Evolutionary conservation across 2,329 filamentous ascomycete genomes (phyloP), one percentile per base, ranked within the genome.

Genomic region (Sclerotinia spermophila): DNA sequence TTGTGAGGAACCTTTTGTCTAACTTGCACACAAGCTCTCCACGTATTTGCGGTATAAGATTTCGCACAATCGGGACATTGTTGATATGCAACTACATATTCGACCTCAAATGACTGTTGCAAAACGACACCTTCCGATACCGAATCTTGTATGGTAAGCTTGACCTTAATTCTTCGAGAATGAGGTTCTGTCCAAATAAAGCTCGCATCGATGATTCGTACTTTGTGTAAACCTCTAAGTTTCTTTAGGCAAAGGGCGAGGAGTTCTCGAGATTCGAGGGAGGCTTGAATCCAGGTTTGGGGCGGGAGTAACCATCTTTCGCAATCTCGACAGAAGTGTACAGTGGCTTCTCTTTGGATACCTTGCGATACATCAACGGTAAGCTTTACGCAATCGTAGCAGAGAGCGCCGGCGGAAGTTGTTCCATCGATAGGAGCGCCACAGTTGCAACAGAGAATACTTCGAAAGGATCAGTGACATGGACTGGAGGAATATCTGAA

Each of bases 101-200:
- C 89, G 27, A 98, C 94, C 82, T 98, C 95, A 80, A 99, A 97
- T 66, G 89, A 91, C 82, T 99, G 96, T 82, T 99, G 96, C 77
- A 99, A 84, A 70, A 90, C 81, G 60, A 89, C 85, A 38, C 87
- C 88, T 69, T 89, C 87, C 67, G 86, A 86, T 2, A 90, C 87
- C 33, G 85, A 82, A 72, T 89, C 87, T 79, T 98, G 96, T 62
- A 98, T 90, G 0, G 96, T 98, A 81, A 99, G 90, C 84, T 97
- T 97, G 81, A 98, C 90, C 82, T 94, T 96, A 74, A 98, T 87
- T 80, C 96, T 86, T 79, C 93, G 87, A 77, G 94, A 97, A 83
- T 99, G 96, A 17, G 96, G 95, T 82, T 99, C 96, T 1, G 96
- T 99, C 96, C 96, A 99, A 79, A 98, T 92, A 80, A 98, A 99